Base-by-base conservation (phyloP, 106 monocot genomes). In the Dendrobium chrysotoxum region DNA sequence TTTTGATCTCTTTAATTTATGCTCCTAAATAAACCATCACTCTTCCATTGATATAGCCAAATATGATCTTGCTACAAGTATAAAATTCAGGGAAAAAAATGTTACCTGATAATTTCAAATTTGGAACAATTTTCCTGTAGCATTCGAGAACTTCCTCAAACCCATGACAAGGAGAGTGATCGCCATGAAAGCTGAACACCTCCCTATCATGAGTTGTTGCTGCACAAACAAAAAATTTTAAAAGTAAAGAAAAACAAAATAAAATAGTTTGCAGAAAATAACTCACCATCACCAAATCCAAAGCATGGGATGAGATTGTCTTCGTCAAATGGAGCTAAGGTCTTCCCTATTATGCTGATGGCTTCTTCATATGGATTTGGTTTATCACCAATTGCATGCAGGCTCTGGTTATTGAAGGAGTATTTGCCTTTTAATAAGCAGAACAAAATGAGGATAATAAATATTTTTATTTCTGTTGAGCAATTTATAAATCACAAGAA, bases 231-330 rank as follows among this genome's bases (percentile, higher is more conserved):
- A 10, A 50, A 10, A 5, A 77, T 20, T 53, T 30, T 15, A 15
- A 77, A 31, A 53, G 9, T 0, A 50, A 31, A 25, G 1, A 23
- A 55, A 4, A 42, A 20, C 30, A 20, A n/a, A 55, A 30, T 12
- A 72, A 53, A 80, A 54, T 16, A 38, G 2, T 74, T n/a, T 20
- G 18, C 20, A 11, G 9, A 67, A 77, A 44, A 26, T 6, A 72
- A 66, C 82, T 79, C 18, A 94, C 93, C 82, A 71, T 94, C 93
- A 23, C 93, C 93, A 86, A 94, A 94, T 11, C 93, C 91, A 55
- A 86, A 94, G 65, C 93, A 91, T 47, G 93, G 93, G 40, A 91
- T 94, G 81, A 92, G 44, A 75, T 89, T 89, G 68, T 92, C 88
- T 55, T 91, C 91, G 79, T 91, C 91, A 72, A 91, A 91, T 5